These are phyloP conservation scores for Venturia effusa DNA, from an alignment of 2,329 filamentous ascomycete species.

Conservation along the genomic window DNA sequence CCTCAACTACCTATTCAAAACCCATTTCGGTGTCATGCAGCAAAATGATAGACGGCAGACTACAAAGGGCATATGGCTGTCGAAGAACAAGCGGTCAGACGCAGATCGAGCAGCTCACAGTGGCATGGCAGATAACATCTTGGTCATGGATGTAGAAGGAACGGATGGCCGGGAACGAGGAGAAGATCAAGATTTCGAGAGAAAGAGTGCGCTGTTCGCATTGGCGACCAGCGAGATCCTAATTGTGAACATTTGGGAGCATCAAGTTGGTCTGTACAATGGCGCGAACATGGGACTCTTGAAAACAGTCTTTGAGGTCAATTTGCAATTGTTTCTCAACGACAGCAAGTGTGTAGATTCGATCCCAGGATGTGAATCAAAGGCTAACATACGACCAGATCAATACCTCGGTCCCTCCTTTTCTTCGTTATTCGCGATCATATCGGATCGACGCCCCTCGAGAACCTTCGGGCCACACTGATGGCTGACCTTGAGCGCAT, in stretches of 20 bases:
- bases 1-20: conserved; percentile 91
- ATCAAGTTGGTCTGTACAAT: conserved; percentile 95
- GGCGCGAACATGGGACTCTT: conserved; percentile 97
- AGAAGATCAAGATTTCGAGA: conserved; percentile 97
- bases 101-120: conserved; percentile 37
- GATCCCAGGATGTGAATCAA: background rate
- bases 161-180: conserved; percentile 93
- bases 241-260: conserved; percentile 99
- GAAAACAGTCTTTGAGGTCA: conserved; percentile 99
- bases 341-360: conserved; percentile 63
- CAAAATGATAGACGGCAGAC: conserved; percentile 90
- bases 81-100: conserved; percentile 69
- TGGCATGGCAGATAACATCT: conserved; percentile 86
- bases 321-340: conserved; percentile 91
- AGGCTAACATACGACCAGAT: conserved; percentile 17
- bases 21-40: conserved; percentile 94
- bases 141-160: conserved; percentile 98
- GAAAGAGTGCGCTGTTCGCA: conserved; percentile 94
- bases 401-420: conserved; percentile 73
- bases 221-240: conserved; percentile 95
- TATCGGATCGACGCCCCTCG: conserved; percentile 79
- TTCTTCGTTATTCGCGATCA: conserved; percentile 99
- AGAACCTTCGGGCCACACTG: conserved; percentile 81
- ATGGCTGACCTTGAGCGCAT: conserved; percentile 85
- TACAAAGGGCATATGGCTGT: conserved; percentile 99